Base-by-base conservation (phyloP, 2,329 filamentous ascomycete genomes). In the Canariomyces notabilis region DNA sequence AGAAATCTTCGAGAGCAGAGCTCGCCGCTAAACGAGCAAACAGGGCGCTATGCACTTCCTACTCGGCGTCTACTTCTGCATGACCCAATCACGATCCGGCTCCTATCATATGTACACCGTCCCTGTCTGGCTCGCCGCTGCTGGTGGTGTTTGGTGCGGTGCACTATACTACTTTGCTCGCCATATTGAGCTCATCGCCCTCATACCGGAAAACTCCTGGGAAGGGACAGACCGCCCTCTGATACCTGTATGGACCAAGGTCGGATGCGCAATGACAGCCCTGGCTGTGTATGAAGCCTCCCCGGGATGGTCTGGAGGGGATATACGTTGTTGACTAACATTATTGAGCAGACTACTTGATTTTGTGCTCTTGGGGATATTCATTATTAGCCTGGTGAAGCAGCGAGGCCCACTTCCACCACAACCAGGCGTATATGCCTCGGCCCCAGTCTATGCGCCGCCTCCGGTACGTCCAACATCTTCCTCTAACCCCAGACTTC, bases 351-450 rank as follows among this genome's bases (percentile, higher is more conserved):
- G 55, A 16, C 36, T 58, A 16, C 19, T 60, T 19, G 59, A 59
- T 37, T 50, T 61, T 5, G 39, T 53, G 12, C 56, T 62, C 20
- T 45, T 60, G 32, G 52, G 51, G 15, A 39, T 57, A 22, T 57
- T 59, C 45, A 20, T 56, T 26, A 12, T 48, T n/a, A 33, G 14
- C 4, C 12, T 21, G 5, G 3, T 34, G 5, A 35, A n/a, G 14
- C 44, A 50, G n/a, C n/a, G n/a, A 29, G 22, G 22, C 3, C 11
- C 19, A n/a, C 22, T 20, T 18, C n/a, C 39, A n/a, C 18, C 36
- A 6, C 15, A 23, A 9, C 20, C 34, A 8, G 26, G 4, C 5
- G 45, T 20, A 7, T 42, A 22, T 23, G 22, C 16, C 6, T 37
- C 44, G n/a, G 18, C 26, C 26, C 26, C 26, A 29, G 26, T 29